A percentile compares a stretch with the other conserved stretches of the same genome.
Evolutionary conservation across 164 flowering plant genomes (phyloP).

Genomic region (Piper longum): DNA sequence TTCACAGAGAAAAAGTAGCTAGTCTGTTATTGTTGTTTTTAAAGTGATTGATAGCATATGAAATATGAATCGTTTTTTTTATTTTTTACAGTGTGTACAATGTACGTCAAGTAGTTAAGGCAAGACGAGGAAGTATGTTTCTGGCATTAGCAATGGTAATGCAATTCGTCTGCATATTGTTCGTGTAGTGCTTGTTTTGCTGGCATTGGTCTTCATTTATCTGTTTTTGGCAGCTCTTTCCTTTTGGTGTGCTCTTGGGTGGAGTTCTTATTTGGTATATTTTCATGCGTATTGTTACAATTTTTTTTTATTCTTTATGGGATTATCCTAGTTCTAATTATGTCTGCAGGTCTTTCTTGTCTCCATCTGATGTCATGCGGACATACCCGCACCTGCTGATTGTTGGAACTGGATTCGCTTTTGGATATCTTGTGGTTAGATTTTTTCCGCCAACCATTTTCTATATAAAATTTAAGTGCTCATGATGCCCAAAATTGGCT

Average conservation of each 20-base stretch:
- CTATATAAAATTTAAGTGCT: too few relatives aligned
- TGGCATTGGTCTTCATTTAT: not conserved
- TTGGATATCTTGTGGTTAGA: conserved; percentile 94
- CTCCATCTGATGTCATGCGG: conserved; percentile 63
- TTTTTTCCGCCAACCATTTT: not conserved
- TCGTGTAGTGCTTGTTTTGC: not conserved
- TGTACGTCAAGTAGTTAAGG: conserved; percentile 69
- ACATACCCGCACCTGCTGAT: conserved; percentile 69
- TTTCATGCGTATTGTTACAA: not conserved
- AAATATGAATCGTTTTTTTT: not conserved
- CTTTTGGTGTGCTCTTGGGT: conserved; percentile 58
- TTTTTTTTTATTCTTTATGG: not conserved
- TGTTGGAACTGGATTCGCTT: conserved; percentile 92
- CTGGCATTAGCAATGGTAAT: conserved; percentile 84
- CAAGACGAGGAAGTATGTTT: conserved; percentile 84
- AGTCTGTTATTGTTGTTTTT: too few relatives aligned
- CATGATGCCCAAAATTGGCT: too few relatives aligned
- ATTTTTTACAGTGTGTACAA: conserved; percentile 43
- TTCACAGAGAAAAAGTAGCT: not conserved
- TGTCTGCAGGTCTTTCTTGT: conserved; percentile 70
- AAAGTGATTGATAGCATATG: not conserved
- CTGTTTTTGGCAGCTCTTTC: conserved; percentile 57
- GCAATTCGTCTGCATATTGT: not conserved
- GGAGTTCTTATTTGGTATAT: conserved; percentile 74
- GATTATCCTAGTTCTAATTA: not conserved